phyloP scores from a whole-genome alignment of 179 eudicot genomes.

The Beta macrorhiza region DNA sequence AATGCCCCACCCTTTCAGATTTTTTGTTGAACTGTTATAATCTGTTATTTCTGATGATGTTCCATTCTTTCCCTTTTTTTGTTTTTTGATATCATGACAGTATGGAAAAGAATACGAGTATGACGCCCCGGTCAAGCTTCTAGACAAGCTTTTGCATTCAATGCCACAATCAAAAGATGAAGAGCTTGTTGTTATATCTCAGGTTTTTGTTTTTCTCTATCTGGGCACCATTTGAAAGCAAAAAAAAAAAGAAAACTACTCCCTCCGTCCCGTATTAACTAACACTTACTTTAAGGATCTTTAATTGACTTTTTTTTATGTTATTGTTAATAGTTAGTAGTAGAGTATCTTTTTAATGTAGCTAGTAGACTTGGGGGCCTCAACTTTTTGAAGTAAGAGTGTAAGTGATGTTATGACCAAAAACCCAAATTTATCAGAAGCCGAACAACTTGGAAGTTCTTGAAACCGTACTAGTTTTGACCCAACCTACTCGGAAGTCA shows the following conservation, averaged over 20 bases:
- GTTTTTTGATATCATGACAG: slow-evolving; percentile 36
- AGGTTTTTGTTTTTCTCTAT: slow-evolving; percentile 44
- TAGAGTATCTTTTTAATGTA: no score
- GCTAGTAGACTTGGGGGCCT: no score
- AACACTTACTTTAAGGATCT: no score
- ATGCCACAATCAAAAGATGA: slow-evolving; percentile 82
- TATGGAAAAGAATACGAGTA: slow-evolving; percentile 91
- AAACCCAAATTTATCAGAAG: no score
- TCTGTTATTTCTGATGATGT: not conserved
- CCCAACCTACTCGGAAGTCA: no score
- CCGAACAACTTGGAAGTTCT: no score
- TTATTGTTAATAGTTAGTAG: no score
- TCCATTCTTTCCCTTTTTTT: not conserved
- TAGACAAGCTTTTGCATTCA: slow-evolving; percentile 86
- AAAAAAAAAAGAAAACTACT: not conserved
- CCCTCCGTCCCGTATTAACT: no score
- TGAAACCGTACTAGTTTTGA: no score
- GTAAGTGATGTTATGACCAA: no score
- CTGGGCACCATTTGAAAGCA: not conserved
- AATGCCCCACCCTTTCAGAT: not conserved
- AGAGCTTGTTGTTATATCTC: slow-evolving; percentile 92
- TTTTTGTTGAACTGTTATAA: not conserved
- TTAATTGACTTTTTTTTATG: no score
- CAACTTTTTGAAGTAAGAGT: no score
- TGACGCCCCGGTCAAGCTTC: slow-evolving; percentile 96